These are phyloP conservation scores for Cubamyces sp. DNA, from an alignment of 768 basidiomycete genomes.

Conservation along the genomic window DNA sequence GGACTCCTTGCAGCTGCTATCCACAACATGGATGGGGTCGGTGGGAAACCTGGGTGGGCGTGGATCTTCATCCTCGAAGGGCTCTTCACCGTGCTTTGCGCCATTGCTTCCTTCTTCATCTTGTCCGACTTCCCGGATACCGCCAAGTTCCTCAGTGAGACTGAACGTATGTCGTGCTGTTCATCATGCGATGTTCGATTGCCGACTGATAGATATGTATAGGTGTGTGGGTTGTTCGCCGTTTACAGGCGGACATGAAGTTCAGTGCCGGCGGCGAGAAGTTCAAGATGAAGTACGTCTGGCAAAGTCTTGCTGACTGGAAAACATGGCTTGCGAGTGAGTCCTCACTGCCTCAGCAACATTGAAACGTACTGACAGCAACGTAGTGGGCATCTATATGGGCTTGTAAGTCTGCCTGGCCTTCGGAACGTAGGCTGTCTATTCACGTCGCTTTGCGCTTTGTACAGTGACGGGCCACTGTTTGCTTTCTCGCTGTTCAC, in stretches of 20 bases:
- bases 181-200: neutral
- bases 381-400: constrained; percentile 70
- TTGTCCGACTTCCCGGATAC: constrained; percentile 81
- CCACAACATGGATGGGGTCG: constrained; percentile 70
- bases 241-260: constrained; percentile 66
- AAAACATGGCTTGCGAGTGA: constrained; percentile 75
- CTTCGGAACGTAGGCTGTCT: constrained; percentile 7
- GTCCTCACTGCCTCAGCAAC: constrained; percentile 24
- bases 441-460: neutral
- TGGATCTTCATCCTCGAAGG: constrained; percentile 83
- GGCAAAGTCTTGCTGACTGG: constrained; percentile 67
- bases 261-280: constrained; percentile 65
- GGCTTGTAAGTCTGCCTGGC: constrained; percentile 56
- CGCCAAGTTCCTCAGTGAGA: constrained; percentile 67
- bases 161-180: constrained; percentile 51
- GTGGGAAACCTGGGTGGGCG: constrained; percentile 63
- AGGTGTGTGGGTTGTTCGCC: constrained; percentile 67
- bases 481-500: constrained; percentile 59
- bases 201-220: neutral
- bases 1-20: constrained; percentile 70
- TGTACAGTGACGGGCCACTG: constrained; percentile 50
- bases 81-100: constrained; percentile 62
- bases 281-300: constrained; percentile 58
- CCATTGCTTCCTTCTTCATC: constrained; percentile 67
- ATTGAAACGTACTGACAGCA: constrained; percentile 1